Percentiles rank a stretch among this genome's conserved stretches.
Conservation (phyloP, 2,329 filamentous ascomycete genomes). For the Xylariaceae sp. region DNA sequence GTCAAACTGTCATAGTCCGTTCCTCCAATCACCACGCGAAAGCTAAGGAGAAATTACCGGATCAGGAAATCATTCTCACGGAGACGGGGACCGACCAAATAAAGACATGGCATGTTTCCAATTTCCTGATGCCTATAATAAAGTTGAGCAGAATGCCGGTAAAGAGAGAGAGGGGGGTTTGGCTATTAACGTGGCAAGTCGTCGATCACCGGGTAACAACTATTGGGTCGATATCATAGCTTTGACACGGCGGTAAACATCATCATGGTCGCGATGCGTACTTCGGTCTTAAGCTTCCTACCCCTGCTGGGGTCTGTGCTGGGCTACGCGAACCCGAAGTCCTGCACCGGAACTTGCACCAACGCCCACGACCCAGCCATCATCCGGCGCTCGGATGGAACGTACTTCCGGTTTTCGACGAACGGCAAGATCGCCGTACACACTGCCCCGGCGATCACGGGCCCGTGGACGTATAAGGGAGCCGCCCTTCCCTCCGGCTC, state of each 20-base stretch:
- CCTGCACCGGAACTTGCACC: constrained; percentile 49
- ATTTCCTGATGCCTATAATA: constrained; percentile 6
- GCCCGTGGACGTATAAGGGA: constrained; percentile 51
- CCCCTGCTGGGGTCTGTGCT: constrained; percentile 31
- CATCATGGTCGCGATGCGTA: constrained; percentile 16
- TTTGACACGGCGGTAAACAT: background rate
- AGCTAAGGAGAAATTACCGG: constrained; percentile 1
- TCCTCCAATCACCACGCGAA: constrained; percentile 24
- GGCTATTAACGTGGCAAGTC: background rate
- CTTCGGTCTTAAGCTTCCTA: constrained; percentile 32
- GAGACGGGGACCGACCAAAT: constrained; percentile 15
- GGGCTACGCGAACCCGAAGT: constrained; percentile 45
- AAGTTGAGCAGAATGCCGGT: background rate
- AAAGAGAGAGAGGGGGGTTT: background rate
- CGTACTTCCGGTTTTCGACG: constrained; percentile 52
- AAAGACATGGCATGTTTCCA: background rate
- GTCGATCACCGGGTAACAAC: background rate
- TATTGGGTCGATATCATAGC: background rate
- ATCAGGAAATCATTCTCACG: constrained; percentile 19
- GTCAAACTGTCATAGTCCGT: constrained; percentile 14
- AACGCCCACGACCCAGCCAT: constrained; percentile 50
- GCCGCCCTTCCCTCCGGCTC: constrained; percentile 46
- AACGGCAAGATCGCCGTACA: constrained; percentile 48
- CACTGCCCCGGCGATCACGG: constrained; percentile 46
- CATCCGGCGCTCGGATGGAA: constrained; percentile 50